These are phyloP conservation scores for Neospermospora avenae DNA, from an alignment of 2,329 filamentous ascomycete genomes.

Conservation along the genomic window DNA sequence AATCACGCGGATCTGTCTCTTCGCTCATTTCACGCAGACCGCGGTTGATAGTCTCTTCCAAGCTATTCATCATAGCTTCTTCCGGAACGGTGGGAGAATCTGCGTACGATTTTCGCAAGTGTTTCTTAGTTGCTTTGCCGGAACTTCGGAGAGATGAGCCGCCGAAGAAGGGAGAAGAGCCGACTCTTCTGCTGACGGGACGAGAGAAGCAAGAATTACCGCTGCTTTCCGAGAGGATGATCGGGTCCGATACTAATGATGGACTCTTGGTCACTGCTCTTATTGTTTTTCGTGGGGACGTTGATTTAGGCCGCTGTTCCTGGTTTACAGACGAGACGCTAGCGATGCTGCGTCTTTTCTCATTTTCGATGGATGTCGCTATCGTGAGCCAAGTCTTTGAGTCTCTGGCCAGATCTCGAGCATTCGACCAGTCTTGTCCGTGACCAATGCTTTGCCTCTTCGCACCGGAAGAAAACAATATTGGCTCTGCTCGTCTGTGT, in stretches of 20 bases:
- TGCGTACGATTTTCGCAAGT: constrained; percentile 18
- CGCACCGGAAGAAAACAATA: constrained; percentile 15
- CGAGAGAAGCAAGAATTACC: constrained; percentile 15
- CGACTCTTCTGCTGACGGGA: constrained; percentile 27
- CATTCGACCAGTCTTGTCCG: constrained; percentile 23
- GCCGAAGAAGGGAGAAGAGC: constrained; percentile 32
- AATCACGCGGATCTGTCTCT: constrained; percentile 17
- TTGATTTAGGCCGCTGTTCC: constrained; percentile 14
- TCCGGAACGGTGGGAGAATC: constrained; percentile 31
- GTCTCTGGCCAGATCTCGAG: constrained; percentile 19
- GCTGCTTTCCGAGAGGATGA: constrained; percentile 11
- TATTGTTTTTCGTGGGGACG: constrained; percentile 13
- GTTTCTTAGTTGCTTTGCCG: constrained; percentile 16
- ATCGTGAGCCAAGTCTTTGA: constrained; percentile 28
- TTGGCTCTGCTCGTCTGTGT: constrained; percentile 24
- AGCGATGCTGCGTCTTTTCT: constrained; percentile 20
- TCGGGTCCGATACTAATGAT: not conserved
- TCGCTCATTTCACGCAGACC: constrained; percentile 17
- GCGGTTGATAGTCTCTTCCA: constrained; percentile 11
- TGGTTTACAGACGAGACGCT: constrained; percentile 23
- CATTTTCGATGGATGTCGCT: constrained; percentile 8
- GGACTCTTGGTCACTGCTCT: constrained; percentile 25
- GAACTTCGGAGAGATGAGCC: constrained; percentile 21
- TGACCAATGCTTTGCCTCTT: constrained; percentile 29
- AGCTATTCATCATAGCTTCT: constrained; percentile 19